Base-by-base conservation (phyloP, 139 green algal species). In the Closterium sp. region DNA sequence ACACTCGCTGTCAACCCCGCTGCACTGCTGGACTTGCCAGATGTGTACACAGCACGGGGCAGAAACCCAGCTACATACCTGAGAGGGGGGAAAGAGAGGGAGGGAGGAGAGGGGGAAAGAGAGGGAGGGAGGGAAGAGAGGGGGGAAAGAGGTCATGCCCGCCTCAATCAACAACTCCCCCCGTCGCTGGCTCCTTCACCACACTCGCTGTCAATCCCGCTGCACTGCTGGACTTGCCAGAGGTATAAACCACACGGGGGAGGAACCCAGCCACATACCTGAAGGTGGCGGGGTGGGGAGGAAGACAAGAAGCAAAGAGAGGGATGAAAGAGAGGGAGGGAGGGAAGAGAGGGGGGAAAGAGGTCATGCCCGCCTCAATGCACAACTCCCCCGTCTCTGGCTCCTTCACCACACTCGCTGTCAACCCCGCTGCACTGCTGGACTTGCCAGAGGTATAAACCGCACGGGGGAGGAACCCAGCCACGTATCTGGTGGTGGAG, bases 361-460 rank as follows among this genome's bases (percentile, higher is more conserved):
- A 38, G 2, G 3, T 38, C 32, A 2, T 3, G 3, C 32, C 32
- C 32, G 45, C 45, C 91, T 94, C 91, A 73, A 96, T 96, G 88
- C 96, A 98, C 90, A 98, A 98, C 92, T 98, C 97, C 13, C 97
- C 94, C 10, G 95, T 97, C 87, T 94, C 89, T 1, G 92, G 73
- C 90, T 97, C 96, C 5, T 93, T 94, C 21, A 91, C 92, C 73
- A 94, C 92, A 7, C 96, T 96, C 27, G 98, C 98, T 1, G 98
- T 99, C 31, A 99, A 96, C 94, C 98, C 98, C 17, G 98, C 98
- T 0, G 98, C 98, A n/a, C 95, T 97, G 88, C 96, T 98, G 88
- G 97, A 97, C 96, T 99, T 99, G 93, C 98, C 98, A 87, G 95
- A 97, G 31, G 98, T 99, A 96, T 99, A 99, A 9, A 99, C 97